phyloP scores from a whole-genome alignment of 371 early-diverging fungal genomes.

The Rhizomucor pusillus region DNA sequence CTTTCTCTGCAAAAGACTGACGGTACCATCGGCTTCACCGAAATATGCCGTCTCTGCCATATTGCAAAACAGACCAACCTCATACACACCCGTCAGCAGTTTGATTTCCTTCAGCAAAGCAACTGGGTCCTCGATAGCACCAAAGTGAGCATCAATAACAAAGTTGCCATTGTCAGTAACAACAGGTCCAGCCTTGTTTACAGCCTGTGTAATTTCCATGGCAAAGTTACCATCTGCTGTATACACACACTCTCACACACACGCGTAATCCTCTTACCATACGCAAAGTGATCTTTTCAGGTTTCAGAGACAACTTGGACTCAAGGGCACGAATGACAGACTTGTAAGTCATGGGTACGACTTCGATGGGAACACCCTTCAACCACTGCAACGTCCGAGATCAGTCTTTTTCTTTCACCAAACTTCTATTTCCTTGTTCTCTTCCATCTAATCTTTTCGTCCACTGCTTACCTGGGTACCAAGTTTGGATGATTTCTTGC shows the following conservation, averaged over 20 bases:
- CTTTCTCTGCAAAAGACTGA: slow-evolving; percentile 18
- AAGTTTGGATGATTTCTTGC: slow-evolving; percentile 75
- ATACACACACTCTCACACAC: background rate
- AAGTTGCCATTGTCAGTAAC: slow-evolving; percentile 96
- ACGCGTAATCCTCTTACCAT: slow-evolving; percentile 52
- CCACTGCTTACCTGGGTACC: slow-evolving; percentile 62
- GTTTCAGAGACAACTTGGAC: slow-evolving; percentile 26
- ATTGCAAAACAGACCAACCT: slow-evolving; percentile 87
- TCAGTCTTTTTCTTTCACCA: too few relatives aligned
- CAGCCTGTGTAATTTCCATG: slow-evolving; percentile 4
- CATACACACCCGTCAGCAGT: slow-evolving; percentile 81
- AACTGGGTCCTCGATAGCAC: slow-evolving; percentile 60
- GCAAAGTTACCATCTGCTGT: background rate
- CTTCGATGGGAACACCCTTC: slow-evolving; percentile 89
- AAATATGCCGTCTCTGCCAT: slow-evolving; percentile 86
- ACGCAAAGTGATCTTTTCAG: slow-evolving; percentile 54
- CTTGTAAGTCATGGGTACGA: slow-evolving; percentile 68
- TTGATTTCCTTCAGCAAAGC: slow-evolving; percentile 61
- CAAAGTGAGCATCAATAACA: slow-evolving; percentile 85
- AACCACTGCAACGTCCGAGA: slow-evolving; percentile 52
- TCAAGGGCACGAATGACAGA: slow-evolving; percentile 12
- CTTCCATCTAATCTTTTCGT: background rate
- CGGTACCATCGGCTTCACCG: slow-evolving; percentile 73
- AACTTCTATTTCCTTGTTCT: background rate
- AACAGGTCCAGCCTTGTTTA: slow-evolving; percentile 89